Conservation (phyloP, 495 filamentous ascomycete genomes). For the Lasiosphaeria ovina region DNA sequence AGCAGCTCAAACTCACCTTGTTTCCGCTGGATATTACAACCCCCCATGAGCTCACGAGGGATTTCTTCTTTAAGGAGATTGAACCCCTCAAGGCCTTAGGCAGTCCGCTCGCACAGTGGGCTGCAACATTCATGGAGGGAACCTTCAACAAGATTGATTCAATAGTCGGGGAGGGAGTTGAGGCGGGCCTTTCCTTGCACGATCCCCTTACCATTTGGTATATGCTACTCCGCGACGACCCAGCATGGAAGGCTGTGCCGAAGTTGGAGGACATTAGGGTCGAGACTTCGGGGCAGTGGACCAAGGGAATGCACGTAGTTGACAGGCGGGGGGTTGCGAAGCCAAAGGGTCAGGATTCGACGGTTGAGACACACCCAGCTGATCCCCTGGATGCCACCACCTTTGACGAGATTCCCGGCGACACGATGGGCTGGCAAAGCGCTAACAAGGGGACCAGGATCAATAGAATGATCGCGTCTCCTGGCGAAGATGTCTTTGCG, state of each 20-base stretch:
- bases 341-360: constrained; percentile 47
- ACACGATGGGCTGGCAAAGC: constrained; percentile 74
- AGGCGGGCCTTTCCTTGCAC: constrained; percentile 69
- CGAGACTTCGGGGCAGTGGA: constrained; percentile 91
- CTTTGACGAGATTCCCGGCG: constrained; percentile 45
- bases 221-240: constrained; percentile 57
- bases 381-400: constrained; percentile 33
- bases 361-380: constrained; percentile 41
- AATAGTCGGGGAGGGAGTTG: constrained; percentile 50
- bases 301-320: constrained; percentile 81
- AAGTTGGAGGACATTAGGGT: constrained; percentile 73
- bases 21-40: constrained; percentile 91
- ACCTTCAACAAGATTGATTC: constrained; percentile 75
- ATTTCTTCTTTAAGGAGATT: constrained; percentile 57
- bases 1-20: constrained; percentile 67
- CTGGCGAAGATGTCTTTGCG: constrained; percentile 53
- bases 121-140: constrained; percentile 68
- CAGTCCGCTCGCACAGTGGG: constrained; percentile 83
- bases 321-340: constrained; percentile 67
- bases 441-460: constrained; percentile 71
- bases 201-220: constrained; percentile 92
- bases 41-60: constrained; percentile 63
- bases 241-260: constrained; percentile 47
- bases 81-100: constrained; percentile 47
- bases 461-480: constrained; percentile 61